Conservation (phyloP, 257 asterid species). For the Ocimum tenuiflorum region DNA sequence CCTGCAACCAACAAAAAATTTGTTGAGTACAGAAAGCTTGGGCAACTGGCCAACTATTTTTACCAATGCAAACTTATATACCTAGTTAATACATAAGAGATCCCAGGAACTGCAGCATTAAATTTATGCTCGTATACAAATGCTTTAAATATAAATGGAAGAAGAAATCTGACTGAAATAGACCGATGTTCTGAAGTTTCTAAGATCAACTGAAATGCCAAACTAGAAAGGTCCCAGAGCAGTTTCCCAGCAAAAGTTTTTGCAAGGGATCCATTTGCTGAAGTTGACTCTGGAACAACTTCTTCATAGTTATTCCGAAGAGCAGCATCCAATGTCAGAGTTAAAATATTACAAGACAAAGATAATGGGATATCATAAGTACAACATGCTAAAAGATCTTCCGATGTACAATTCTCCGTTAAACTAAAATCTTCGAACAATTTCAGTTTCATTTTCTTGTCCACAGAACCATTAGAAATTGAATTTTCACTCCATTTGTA, state of each 20-base stretch:
- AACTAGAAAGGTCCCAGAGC: constrained; percentile 70
- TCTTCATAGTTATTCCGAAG: constrained; percentile 31
- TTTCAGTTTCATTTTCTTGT: constrained; percentile 21
- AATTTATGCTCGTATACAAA: constrained; percentile 33
- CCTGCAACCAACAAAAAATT: constrained; percentile 39
- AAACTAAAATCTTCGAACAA: constrained; percentile 26
- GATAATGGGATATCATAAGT: constrained; percentile 47
- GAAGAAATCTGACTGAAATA: constrained; percentile 58
- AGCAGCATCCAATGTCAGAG: constrained; percentile 50
- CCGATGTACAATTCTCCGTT: constrained; percentile 18
- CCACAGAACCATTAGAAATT: constrained; percentile 23
- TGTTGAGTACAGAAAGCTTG: background rate
- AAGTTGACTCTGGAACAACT: constrained; percentile 23
- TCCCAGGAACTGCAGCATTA: constrained; percentile 47
- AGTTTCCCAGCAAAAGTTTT: constrained; percentile 51
- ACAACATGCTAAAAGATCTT: constrained; percentile 27
- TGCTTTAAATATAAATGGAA: constrained; percentile 64
- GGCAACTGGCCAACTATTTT: constrained; percentile 1
- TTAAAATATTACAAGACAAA: constrained; percentile 56
- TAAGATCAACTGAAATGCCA: constrained; percentile 57
- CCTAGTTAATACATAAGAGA: constrained; percentile 49
- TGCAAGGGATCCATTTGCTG: constrained; percentile 26
- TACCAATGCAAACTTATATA: constrained; percentile 21
- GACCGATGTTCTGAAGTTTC: constrained; percentile 68
- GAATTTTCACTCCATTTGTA: constrained; percentile 44